Base-by-base conservation (phyloP, 2,329 filamentous ascomycete species). In the Sporothrix variecibatus region DNA sequence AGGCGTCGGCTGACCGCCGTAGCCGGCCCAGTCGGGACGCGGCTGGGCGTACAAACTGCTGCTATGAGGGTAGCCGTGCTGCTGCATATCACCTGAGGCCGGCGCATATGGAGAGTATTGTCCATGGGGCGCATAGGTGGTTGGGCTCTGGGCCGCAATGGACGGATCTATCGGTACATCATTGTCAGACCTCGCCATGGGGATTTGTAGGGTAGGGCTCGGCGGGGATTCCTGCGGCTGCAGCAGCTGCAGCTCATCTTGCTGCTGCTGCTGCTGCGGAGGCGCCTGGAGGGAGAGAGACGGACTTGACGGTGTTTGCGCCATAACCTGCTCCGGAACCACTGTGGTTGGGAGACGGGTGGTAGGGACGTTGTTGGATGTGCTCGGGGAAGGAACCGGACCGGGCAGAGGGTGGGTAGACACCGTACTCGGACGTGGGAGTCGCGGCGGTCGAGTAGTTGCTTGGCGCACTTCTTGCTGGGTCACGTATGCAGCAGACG, bases 101-200 rank as follows among this genome's bases (percentile, higher is more conserved):
- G 93, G 90, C 74, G 90, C 90, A 84, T 98, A 98, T 49, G 95
- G 94, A 79, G 94, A 95, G 84, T 97, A 97, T 82, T 93, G 91
- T 76, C 87, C 86, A 80, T 94, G 92, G 79, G 93, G 89, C 23
- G 74, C 73, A 46, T 78, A 98, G 80, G 94, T 95, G 75, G 94
- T 95, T 75, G 95, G 95, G 88, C 94, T 97, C 81, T 94, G 93
- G 80, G 93, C 92, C 84, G 94, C 93, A 83, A 98, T 97, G 84
- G 94, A 97, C 81, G 95, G 94, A 97, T 98, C 95, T 98, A 97
- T 95, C 92, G 94, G 94, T 87, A 97, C 91, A 91, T 94, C 91
- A 91, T 94, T 90, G 94, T 97, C 93, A 97, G 95, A 97, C 85
- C 94, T 95, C 86, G 92, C 89, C 88, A 90, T 38, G 87, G 83